Conservation (phyloP, 495 filamentous ascomycete genomes). For the Xylaria intraflava region DNA sequence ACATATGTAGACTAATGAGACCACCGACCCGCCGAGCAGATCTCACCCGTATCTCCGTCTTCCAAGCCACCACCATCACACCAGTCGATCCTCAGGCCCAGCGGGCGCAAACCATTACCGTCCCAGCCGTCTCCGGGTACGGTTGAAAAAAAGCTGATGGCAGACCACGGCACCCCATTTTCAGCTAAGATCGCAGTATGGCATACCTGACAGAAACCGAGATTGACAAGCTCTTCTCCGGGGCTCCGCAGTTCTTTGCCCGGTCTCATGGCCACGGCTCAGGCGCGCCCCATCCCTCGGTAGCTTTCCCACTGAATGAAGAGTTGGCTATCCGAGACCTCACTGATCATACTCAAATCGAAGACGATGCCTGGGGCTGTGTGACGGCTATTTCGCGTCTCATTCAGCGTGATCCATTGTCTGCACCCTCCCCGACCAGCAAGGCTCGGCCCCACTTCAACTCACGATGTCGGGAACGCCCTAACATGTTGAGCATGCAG, state of each 20-base stretch:
- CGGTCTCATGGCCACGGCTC: slow-evolving; percentile 47
- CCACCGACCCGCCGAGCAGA: slow-evolving; percentile 10
- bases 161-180: slow-evolving; percentile 32
- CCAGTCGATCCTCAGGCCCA: slow-evolving; percentile 37
- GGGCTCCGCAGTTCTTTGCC: slow-evolving; percentile 68
- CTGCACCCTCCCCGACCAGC: slow-evolving; percentile 26
- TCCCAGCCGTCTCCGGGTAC: slow-evolving; percentile 44
- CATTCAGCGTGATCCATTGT: slow-evolving; percentile 35
- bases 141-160: slow-evolving; percentile 32
- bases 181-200: slow-evolving; percentile 49
- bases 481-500: slow-evolving; percentile 70
- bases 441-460: slow-evolving; percentile 51
- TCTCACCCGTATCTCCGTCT: slow-evolving; percentile 17
- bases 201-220: slow-evolving; percentile 53
- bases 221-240: slow-evolving; percentile 64
- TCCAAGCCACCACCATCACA: slow-evolving; percentile 29
- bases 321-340: slow-evolving; percentile 55
- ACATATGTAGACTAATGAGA: not conserved
- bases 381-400: slow-evolving; percentile 48
- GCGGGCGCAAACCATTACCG: slow-evolving; percentile 42
- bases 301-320: slow-evolving; percentile 65
- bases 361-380: slow-evolving; percentile 48
- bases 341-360: slow-evolving; percentile 53
- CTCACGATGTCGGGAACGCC: slow-evolving; percentile 52
- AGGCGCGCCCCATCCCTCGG: slow-evolving; percentile 55